Evolutionary conservation across 1,284 basidiomycete species (phyloP), one percentile per base, ranked within the genome.

Genomic region (Irpex rosettiformis): DNA sequence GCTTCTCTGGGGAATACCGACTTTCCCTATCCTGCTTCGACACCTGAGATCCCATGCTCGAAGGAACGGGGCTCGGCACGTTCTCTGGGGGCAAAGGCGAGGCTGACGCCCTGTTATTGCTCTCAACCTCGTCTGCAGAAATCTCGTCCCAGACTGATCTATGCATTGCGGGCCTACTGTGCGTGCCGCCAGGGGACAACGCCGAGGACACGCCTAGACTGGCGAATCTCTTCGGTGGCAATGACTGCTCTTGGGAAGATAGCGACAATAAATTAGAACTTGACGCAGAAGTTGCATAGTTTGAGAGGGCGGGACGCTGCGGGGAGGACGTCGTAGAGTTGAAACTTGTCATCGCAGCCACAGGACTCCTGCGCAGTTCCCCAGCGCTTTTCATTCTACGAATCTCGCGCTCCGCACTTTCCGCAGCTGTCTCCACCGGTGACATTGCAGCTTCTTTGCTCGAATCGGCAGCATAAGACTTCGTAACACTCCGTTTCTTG

Each of bases 311-410:
- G 28, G 80, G 76, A 27, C 77, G 76, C 28, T 77, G 74, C 48
- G 79, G 73, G 11, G 76, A 69, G 43, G 69, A 66, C 10, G 65
- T 62, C 43, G 67, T 61, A 27, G 70, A 67, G 51, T 58, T 61
- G 16, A 68, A 64, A 25, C 63, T 58, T 40, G 49, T 56, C 37
- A 56, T 48, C 13, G 60, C 62, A 7, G 65, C 67, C 8, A 58
- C 58, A 37, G 66, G 58, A 21, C 77, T 79, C 59, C 82, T 78
- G 54, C 86, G 82, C 37, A 94, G 75, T 66, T 92, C 89, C 27
- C 91, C 91, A 10, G 92, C 91, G 67, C 90, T 93, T 72, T 92
- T 91, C 92, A 94, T 94, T 70, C 85, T 87, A 58, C 89, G 83
- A 47, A 92, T 67, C 66, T 91, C 88, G 55, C 75, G 81, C 60